Conservation (phyloP, 2,329 filamentous ascomycete species). For the Ascochyta rabiei region DNA sequence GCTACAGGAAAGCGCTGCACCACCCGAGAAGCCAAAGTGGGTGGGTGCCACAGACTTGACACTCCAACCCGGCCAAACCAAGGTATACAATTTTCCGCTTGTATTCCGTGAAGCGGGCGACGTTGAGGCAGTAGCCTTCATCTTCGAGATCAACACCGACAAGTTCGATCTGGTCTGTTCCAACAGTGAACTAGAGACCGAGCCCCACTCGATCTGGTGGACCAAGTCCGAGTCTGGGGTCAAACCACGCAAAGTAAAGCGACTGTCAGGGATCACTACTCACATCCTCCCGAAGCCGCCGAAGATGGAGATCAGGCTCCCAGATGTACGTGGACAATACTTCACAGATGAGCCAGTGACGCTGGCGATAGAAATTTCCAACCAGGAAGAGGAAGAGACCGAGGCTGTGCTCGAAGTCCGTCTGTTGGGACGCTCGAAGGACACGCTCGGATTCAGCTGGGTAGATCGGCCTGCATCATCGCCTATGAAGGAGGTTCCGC, state of each 20-base stretch:
- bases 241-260: conserved; percentile 38
- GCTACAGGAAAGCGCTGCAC: conserved; percentile 35
- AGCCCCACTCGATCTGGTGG: conserved; percentile 43
- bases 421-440: conserved; percentile 64
- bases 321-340: conserved; percentile 70
- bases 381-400: conserved; percentile 82
- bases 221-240: conserved; percentile 29
- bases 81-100: conserved; percentile 73
- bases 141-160: conserved; percentile 67
- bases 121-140: conserved; percentile 68
- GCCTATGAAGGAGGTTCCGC: conserved; percentile 39
- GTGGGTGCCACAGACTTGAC: conserved; percentile 67
- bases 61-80: conserved; percentile 69
- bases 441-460: conserved; percentile 56
- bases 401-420: conserved; percentile 72
- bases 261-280: conserved; percentile 58
- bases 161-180: conserved; percentile 72
- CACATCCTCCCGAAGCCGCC: conserved; percentile 87
- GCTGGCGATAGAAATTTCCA: conserved; percentile 73
- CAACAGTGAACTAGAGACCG: conserved; percentile 52
- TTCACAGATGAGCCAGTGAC: conserved; percentile 82
- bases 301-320: conserved; percentile 78
- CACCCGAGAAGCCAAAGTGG: conserved; percentile 49
- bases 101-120: conserved; percentile 83
- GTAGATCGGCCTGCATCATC: conserved; percentile 45